These are phyloP conservation scores for Podospora australis DNA, from an alignment of 495 filamentous ascomycete species.

Conservation along the genomic window DNA sequence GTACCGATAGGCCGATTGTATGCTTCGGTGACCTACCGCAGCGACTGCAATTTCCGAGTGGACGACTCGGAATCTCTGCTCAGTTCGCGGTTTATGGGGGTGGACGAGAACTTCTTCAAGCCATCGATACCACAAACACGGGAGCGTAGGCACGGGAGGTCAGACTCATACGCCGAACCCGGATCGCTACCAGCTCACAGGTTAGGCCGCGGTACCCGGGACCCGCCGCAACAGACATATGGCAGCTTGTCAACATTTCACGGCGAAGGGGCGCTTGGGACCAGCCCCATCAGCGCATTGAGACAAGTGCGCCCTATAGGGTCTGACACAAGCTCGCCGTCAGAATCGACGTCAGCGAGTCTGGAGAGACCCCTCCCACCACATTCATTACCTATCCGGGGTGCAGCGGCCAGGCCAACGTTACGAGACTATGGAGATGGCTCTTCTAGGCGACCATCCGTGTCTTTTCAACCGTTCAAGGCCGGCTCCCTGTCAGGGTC, in stretches of 20 bases:
- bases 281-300: conserved; percentile 83
- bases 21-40: conserved; percentile 75
- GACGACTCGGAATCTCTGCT: conserved; percentile 85
- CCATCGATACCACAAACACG: conserved; percentile 52
- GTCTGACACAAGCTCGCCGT: conserved; percentile 56
- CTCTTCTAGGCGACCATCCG: conserved; percentile 57
- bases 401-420: conserved; percentile 29
- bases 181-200: conserved; percentile 66
- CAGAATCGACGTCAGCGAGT: conserved; percentile 54
- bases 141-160: conserved; percentile 23
- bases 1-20: conserved; percentile 81
- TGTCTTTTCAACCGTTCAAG: conserved; percentile 93
- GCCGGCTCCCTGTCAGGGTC: conserved; percentile 90
- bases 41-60: conserved; percentile 81
- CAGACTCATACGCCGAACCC: conserved; percentile 47
- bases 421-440: conserved; percentile 39
- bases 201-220: conserved; percentile 44
- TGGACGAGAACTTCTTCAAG: conserved; percentile 79
- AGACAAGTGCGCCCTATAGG: conserved; percentile 56
- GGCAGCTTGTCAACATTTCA: conserved; percentile 93
- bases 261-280: conserved; percentile 64
- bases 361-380: conserved; percentile 31
- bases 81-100: conserved; percentile 85
- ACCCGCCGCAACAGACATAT: conserved; percentile 75
- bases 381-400: conserved; percentile 40